These are phyloP conservation scores for Alternaria panax DNA, from an alignment of 2,329 filamentous ascomycete genomes.

Conservation along the genomic window DNA sequence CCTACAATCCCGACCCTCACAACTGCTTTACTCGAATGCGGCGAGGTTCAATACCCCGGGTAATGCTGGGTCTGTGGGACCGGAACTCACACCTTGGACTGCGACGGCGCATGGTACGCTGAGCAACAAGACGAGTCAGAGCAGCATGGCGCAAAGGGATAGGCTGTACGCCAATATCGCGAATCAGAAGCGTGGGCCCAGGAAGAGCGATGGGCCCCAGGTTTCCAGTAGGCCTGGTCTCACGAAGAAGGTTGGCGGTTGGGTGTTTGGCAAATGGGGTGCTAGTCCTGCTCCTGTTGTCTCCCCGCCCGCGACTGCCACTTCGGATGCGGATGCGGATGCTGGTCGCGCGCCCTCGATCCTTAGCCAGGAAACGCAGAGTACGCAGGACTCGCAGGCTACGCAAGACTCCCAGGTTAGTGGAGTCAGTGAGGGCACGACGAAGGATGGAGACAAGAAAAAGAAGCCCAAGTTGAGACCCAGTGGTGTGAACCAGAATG, in stretches of 20 bases:
- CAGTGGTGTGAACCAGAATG: slow-evolving; percentile 49
- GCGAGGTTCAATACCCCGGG: slow-evolving; percentile 58
- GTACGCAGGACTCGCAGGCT: slow-evolving; percentile 14
- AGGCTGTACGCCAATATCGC: slow-evolving; percentile 44
- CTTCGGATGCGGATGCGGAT: background rate
- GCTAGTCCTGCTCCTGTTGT: slow-evolving; percentile 55
- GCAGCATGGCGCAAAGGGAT: slow-evolving; percentile 64
- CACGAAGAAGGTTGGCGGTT: slow-evolving; percentile 67
- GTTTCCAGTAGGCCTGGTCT: slow-evolving; percentile 44
- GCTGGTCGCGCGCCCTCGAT: background rate
- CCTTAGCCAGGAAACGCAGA: slow-evolving; percentile 32
- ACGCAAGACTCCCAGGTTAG: slow-evolving; percentile 17
- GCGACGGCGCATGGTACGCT: slow-evolving; percentile 59
- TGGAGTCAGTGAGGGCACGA: slow-evolving; percentile 23
- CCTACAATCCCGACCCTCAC: slow-evolving; percentile 75
- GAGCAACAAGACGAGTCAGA: slow-evolving; percentile 58
- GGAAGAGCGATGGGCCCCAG: slow-evolving; percentile 26
- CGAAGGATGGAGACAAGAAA: slow-evolving; percentile 18
- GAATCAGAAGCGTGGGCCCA: slow-evolving; percentile 34
- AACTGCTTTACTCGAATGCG: slow-evolving; percentile 67
- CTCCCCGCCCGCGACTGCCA: slow-evolving; percentile 14
- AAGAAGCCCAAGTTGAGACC: slow-evolving; percentile 36
- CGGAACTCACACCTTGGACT: slow-evolving; percentile 55
- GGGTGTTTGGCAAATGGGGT: slow-evolving; percentile 71
- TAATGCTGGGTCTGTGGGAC: slow-evolving; percentile 53